Base-by-base conservation (phyloP, 2,329 filamentous ascomycete genomes). In the Phyllosticta citriasiana region DNA sequence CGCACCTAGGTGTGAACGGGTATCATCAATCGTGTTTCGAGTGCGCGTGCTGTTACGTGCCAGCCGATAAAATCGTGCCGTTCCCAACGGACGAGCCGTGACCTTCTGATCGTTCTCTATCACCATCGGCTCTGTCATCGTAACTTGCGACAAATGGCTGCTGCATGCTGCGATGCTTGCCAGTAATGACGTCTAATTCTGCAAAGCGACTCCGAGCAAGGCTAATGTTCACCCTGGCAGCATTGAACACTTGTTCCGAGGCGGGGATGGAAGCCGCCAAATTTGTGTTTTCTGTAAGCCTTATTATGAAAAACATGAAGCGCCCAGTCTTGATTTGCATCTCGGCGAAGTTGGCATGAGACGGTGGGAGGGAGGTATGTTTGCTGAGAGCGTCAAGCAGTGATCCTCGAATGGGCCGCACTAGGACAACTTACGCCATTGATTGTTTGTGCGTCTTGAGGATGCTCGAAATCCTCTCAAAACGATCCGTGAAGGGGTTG, bases 391-490 rank as follows among this genome's bases (percentile, higher is more conserved):
- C 35, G 26, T 35, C 55, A 12, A 55, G 54, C 76, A 75, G 5
- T 64, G 24, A 24, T 47, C 4, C 14, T 14, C 26, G 35, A 19
- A 6, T 9, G 7, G 10, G 33, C 10, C 1, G 47, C 25, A 19
- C 8, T 5, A 14, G 35, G 59, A 2, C 71, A n/a, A 71, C 74
- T 59, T 73, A 77, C 70, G 79, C 78, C 73, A 83, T 80, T 57
- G 76, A 84, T 77, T 97, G 93, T 79, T 97, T 99, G 79, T 97
- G 97, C 63, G 93, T 92, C 78, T 99, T 99, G 77, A 99, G 88
- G 70, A 99, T 97, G 74, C 96, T 97, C 64, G 88, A 94, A 71
- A 99, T 89, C 67, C 89, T 88, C 79, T 99, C 94, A 68, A 96
- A 91, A 2, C 94, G 88, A 75, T 99, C 94, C 57, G 88, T 88